These are phyloP conservation scores for Scedosporium dehoogii DNA, from an alignment of 2,329 filamentous ascomycete species.

Conservation along the genomic window DNA sequence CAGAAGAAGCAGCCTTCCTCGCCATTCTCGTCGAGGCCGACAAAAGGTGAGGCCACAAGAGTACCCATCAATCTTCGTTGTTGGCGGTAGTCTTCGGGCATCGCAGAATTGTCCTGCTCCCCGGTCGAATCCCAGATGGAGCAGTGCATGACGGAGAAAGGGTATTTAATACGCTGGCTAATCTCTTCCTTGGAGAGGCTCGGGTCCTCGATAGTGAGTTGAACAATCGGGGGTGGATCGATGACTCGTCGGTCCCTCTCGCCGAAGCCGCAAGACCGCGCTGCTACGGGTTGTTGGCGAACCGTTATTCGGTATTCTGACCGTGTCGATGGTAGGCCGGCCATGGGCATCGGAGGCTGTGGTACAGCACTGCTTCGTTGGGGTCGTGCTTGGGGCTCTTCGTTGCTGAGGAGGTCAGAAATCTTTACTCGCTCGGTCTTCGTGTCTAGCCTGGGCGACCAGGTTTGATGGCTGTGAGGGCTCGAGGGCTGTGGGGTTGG, in stretches of 20 bases:
- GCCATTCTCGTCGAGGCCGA: slow-evolving; percentile 63
- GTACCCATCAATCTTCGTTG: slow-evolving; percentile 74
- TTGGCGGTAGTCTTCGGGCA: slow-evolving; percentile 61
- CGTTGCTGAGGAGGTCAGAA: slow-evolving; percentile 11
- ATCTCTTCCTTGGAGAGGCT: slow-evolving; percentile 44
- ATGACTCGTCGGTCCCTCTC: slow-evolving; percentile 74
- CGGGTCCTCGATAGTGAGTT: slow-evolving; percentile 56
- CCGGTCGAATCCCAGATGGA: slow-evolving; percentile 64
- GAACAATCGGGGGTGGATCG: slow-evolving; percentile 74
- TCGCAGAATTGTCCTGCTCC: slow-evolving; percentile 56
- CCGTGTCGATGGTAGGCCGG: background rate
- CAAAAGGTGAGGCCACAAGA: slow-evolving; percentile 65
- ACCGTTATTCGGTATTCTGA: slow-evolving; percentile 42
- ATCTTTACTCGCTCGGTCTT: slow-evolving; percentile 14
- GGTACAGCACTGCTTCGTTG: slow-evolving; percentile 3
- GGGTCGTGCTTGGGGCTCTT: background rate
- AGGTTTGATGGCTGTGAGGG: slow-evolving; percentile 1
- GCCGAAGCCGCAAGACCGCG: slow-evolving; percentile 73
- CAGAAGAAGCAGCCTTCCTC: slow-evolving; percentile 75
- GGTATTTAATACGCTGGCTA: slow-evolving; percentile 41
- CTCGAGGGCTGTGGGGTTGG: slow-evolving; percentile 6
- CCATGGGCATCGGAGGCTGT: background rate
- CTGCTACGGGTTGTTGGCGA: slow-evolving; percentile 69
- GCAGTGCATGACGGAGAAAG: slow-evolving; percentile 65
- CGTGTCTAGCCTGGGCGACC: slow-evolving; percentile 3